phyloP scores from a whole-genome alignment of 345 rosid genomes.

The Mallotus nudiflorus region DNA sequence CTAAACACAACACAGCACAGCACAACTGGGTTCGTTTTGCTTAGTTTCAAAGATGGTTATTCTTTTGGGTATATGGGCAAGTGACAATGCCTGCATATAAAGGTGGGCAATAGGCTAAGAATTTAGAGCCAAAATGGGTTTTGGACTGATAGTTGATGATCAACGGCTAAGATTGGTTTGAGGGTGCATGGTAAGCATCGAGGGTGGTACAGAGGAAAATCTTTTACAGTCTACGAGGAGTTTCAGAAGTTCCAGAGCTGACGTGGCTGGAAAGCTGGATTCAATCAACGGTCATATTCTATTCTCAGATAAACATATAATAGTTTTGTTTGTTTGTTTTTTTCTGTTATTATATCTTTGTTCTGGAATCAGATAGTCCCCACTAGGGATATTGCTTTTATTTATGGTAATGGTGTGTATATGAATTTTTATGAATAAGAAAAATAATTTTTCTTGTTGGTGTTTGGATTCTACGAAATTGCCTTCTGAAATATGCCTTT shows the following conservation, averaged over 20 bases:
- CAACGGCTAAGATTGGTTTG: too few relatives aligned
- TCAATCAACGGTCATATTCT: slow-evolving; percentile 19
- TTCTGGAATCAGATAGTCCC: slow-evolving; percentile 10
- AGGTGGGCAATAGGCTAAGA: not conserved
- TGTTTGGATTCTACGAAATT: slow-evolving; percentile 1
- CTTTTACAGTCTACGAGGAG: slow-evolving; percentile 19
- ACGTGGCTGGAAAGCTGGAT: slow-evolving; percentile 7
- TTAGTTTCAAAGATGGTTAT: not conserved
- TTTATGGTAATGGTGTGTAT: not conserved
- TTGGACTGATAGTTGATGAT: too few relatives aligned
- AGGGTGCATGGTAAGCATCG: too few relatives aligned
- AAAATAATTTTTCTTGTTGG: not conserved
- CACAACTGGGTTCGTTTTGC: too few relatives aligned
- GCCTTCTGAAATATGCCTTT: not conserved
- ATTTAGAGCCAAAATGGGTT: too few relatives aligned
- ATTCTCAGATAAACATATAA: not conserved
- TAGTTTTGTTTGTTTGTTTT: not conserved
- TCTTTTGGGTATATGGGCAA: not conserved
- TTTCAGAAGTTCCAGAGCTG: slow-evolving; percentile 4
- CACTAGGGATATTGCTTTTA: not conserved
- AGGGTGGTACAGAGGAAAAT: not conserved
- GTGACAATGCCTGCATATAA: not conserved
- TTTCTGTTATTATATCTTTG: not conserved
- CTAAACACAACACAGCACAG: too few relatives aligned
- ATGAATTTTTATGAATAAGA: too few relatives aligned